Conservation (phyloP, 192 early-diverging fungal species). For the Lobosporangium transversale region DNA sequence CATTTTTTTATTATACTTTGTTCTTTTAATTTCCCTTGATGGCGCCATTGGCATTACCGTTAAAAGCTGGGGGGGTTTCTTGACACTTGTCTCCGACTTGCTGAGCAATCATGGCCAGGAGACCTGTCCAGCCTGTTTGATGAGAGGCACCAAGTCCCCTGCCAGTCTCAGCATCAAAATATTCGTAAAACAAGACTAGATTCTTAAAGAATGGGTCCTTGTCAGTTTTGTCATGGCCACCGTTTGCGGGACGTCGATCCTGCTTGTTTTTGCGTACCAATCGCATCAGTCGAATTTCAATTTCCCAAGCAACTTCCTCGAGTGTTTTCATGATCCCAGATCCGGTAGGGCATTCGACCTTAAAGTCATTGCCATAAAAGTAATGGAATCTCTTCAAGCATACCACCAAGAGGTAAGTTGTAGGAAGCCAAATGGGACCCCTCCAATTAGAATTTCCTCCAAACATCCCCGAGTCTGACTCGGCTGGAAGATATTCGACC, state of each 20-base stretch:
- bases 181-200: conserved; percentile 61
- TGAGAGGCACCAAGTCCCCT: conserved; percentile 63
- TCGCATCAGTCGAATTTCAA: conserved; percentile 26
- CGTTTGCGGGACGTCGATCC: conserved; percentile 55
- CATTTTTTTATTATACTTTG: background rate
- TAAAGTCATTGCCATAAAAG: conserved; percentile 42
- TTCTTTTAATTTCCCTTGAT: background rate
- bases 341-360: conserved; percentile 46
- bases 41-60: background rate
- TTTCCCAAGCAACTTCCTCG: conserved; percentile 41
- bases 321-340: conserved; percentile 37
- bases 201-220: conserved; percentile 59
- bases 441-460: conserved; percentile 52
- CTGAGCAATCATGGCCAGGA: conserved; percentile 55
- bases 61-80: background rate
- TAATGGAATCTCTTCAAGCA: conserved; percentile 49
- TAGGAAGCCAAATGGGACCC: conserved; percentile 48
- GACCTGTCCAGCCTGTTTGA: conserved; percentile 67
- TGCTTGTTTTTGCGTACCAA: conserved; percentile 41
- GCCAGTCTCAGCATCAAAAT: conserved; percentile 62
- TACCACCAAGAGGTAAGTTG: conserved; percentile 20
- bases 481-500: conserved; percentile 59
- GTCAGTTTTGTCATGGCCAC: conserved; percentile 48
- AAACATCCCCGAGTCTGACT: conserved; percentile 54
- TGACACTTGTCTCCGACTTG: conserved; percentile 42